These are phyloP conservation scores for Pyronema omphalodes DNA, from an alignment of 495 filamentous ascomycete genomes.

Conservation along the genomic window DNA sequence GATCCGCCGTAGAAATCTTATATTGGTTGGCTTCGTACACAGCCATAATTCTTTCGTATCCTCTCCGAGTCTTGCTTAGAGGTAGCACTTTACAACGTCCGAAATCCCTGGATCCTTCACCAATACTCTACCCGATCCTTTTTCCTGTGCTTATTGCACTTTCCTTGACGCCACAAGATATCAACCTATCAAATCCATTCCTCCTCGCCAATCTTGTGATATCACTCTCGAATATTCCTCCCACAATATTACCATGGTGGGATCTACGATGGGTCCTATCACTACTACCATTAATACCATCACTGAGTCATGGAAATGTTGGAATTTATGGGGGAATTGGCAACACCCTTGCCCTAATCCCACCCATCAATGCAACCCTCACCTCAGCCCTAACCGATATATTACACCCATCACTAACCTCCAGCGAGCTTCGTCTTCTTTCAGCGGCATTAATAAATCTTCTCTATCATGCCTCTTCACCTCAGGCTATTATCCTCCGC, in stretches of 20 bases:
- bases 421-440: constrained; percentile 73
- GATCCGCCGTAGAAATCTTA: not conserved
- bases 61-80: constrained; percentile 14
- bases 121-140: constrained; percentile 65
- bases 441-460: constrained; percentile 70
- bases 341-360: constrained; percentile 12
- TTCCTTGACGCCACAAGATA: constrained; percentile 42
- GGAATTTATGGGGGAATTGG: not conserved
- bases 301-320: not conserved
- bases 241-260: constrained; percentile 45
- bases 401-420: constrained; percentile 65
- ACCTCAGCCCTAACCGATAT: constrained; percentile 55
- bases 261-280: constrained; percentile 37
- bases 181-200: constrained; percentile 26
- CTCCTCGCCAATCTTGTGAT: constrained; percentile 67
- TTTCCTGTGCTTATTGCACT: constrained; percentile 63
- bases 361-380: constrained; percentile 24
- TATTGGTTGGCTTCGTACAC: constrained; percentile 3
- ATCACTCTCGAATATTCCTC: constrained; percentile 58
- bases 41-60: constrained; percentile 11
- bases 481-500: constrained; percentile 69
- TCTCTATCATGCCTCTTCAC: constrained; percentile 55
- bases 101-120: constrained; percentile 69
- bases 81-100: constrained; percentile 12
- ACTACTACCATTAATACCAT: constrained; percentile 50